Evolutionary conservation across 768 basidiomycete species (phyloP).

Genomic region (Russula griseocarnosa): DNA sequence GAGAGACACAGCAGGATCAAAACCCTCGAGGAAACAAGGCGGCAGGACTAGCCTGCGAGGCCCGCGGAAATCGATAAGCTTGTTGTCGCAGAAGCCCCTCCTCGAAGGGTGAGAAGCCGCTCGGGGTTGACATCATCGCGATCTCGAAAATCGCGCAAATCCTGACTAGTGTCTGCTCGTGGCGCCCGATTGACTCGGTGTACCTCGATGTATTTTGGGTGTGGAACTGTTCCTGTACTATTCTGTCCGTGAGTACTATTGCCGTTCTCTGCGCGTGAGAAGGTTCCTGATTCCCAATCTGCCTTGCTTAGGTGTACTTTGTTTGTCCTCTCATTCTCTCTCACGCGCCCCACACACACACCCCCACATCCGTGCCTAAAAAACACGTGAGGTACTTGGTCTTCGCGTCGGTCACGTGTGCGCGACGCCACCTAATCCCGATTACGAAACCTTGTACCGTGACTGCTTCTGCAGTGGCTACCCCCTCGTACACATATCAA

Average conservation of each 20-base stretch:
- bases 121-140: constrained; percentile 22
- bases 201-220: background rate
- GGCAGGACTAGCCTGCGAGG: background rate
- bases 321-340: background rate
- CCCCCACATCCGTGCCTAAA: background rate
- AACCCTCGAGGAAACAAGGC: constrained; percentile 12
- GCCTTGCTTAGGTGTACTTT: constrained; percentile 10
- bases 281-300: background rate
- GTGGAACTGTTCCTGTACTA: constrained; percentile 5
- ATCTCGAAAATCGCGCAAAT: constrained; percentile 22
- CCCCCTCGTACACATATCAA: background rate
- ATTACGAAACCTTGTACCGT: background rate
- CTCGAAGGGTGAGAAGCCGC: constrained; percentile 21
- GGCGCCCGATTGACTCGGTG: background rate
- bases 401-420: constrained; percentile 22
- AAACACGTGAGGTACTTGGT: constrained; percentile 8
- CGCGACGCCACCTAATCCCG: constrained; percentile 1
- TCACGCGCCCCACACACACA: background rate
- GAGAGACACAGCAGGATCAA: background rate
- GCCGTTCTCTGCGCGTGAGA: background rate
- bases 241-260: constrained; percentile 9
- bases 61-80: constrained; percentile 13
- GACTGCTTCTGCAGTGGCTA: background rate
- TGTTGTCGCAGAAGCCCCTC: constrained; percentile 7
- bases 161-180: constrained; percentile 1